Base-by-base conservation (phyloP, 2,329 filamentous ascomycete genomes). In the Colletotrichum euphorbiae region DNA sequence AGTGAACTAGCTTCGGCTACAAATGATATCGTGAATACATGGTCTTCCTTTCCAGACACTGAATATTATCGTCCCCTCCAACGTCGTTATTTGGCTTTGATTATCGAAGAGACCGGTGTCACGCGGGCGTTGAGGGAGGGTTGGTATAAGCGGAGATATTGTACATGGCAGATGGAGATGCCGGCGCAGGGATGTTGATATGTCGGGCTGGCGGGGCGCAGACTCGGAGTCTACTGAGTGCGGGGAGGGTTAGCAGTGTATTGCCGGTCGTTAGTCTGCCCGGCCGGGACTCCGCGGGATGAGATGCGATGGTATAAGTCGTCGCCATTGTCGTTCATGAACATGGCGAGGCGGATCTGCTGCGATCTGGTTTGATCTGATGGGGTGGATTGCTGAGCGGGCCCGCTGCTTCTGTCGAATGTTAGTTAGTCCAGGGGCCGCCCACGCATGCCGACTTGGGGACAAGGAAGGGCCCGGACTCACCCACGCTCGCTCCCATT, bases 101-200 rank as follows among this genome's bases (percentile, higher is more conserved):
- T 40, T 15, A 6, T 54, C 19, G 17, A 54, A 11, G 51, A 54
- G 11, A 31, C 19, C 33, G 31, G 4, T 54, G 51, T 15, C 28
- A n/a, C 9, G 15, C 21, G 11, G 17, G 13, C n/a, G 17, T 54
- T 19, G 28, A 36, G 17, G 17, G n/a, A 31, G 8, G n/a, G 12
- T 38, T 38, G 21, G 15, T 33, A 15, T 42, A 36, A 48, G 33
- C 31, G 31, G 31, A 58, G 40, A 19, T 46, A 12, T 50, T 43
- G 36, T 63, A 67, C 64, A 58, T 46, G 55, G 42, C n/a, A 21
- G 7, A 28, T 21, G 38, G 40, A 24, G 38, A 21, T 45, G 42
- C 15, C 33, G n/a, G 31, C 7, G n/a, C 33, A 38, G 4, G 51
- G 24, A 40, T 40, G 3, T 38, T 12, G 13, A 15, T 38, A 6